These are phyloP conservation scores for Rosa rugosa DNA, from an alignment of 306 rosid species.

Conservation along the genomic window DNA sequence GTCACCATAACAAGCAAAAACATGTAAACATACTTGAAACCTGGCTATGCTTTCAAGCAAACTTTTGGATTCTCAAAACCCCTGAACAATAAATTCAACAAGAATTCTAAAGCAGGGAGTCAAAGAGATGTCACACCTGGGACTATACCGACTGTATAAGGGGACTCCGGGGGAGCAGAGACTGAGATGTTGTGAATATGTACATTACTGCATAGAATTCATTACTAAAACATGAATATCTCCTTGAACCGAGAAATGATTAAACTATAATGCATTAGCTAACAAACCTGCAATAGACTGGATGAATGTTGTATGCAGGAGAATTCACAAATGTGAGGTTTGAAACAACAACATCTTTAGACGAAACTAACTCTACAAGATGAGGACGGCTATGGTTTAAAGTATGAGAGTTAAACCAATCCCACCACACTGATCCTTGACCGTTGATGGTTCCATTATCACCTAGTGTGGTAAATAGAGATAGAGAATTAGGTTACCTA, in stretches of 20 bases:
- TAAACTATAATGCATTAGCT: not conserved
- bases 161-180: slow-evolving; percentile 76
- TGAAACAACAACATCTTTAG: slow-evolving; percentile 73
- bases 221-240: slow-evolving; percentile 18
- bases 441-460: slow-evolving; percentile 92
- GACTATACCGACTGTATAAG: slow-evolving; percentile 77
- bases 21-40: not conserved
- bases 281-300: slow-evolving; percentile 91
- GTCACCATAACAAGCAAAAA: not conserved
- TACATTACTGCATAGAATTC: slow-evolving; percentile 68
- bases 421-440: slow-evolving; percentile 95
- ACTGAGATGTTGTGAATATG: slow-evolving; percentile 76
- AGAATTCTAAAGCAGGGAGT: slow-evolving; percentile 10
- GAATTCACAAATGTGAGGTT: slow-evolving; percentile 88
- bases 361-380: slow-evolving; percentile 69
- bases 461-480: slow-evolving; percentile 48
- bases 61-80: not conserved
- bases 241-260: not conserved
- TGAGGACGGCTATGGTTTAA: slow-evolving; percentile 92
- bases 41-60: not conserved
- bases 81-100: not conserved
- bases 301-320: slow-evolving; percentile 88
- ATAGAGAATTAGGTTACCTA: slow-evolving; percentile 13
- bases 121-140: slow-evolving; percentile 62
- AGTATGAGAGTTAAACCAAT: slow-evolving; percentile 64